Conservation (phyloP, 2,329 filamentous ascomycete species). For the Lecanicillium sp. region DNA sequence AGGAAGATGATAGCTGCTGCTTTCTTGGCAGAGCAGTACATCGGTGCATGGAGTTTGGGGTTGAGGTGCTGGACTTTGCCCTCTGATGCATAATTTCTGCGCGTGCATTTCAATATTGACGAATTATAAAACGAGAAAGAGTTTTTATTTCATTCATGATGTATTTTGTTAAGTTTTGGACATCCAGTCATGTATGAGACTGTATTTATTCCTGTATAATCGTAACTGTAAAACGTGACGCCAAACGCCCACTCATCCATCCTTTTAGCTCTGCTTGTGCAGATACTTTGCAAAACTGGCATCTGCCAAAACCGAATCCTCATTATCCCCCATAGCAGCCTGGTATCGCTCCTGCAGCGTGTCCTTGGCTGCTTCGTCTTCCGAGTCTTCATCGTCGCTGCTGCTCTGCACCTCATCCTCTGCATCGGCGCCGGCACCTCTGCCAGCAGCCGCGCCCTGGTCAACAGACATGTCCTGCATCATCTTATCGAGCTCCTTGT, state of each 20-base stretch:
- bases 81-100: too few species aligned
- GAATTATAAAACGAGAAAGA: too few species aligned
- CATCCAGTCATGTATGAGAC: too few species aligned
- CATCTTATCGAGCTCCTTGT: conserved; percentile 82
- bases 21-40: not conserved
- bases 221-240: conserved; percentile 2
- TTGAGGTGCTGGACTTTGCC: not conserved
- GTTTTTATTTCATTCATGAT: too few species aligned
- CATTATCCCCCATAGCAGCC: conserved; percentile 58
- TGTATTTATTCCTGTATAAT: not conserved
- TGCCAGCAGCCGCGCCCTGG: conserved; percentile 25
- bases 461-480: conserved; percentile 80
- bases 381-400: conserved; percentile 49
- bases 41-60: not conserved
- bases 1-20: not conserved
- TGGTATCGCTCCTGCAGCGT: conserved; percentile 71
- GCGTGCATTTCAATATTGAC: not conserved
- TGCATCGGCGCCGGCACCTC: conserved; percentile 37
- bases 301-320: conserved; percentile 41
- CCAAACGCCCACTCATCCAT: conserved; percentile 16
- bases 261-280: conserved; percentile 31
- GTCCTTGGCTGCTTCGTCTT: conserved; percentile 53
- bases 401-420: conserved; percentile 49
- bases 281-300: conserved; percentile 58
- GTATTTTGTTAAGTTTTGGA: too few species aligned